phyloP scores from a whole-genome alignment of 2,329 filamentous ascomycete genomes.

The Aphanoascus verrucosus region DNA sequence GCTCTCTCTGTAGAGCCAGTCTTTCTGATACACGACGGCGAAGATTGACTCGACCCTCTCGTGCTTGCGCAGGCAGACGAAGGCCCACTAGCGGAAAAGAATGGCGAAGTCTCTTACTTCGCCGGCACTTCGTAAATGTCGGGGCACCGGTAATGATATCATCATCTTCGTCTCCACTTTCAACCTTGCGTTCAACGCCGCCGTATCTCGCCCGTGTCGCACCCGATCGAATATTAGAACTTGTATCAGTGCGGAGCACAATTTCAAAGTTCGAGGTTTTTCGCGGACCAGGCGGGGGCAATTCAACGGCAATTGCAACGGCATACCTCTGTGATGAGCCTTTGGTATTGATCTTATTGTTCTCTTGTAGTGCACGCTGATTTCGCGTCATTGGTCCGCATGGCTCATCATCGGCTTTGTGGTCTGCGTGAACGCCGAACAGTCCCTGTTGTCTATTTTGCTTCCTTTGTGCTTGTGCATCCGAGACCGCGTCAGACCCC shows the following conservation, averaged over 20 bases:
- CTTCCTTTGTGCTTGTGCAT: background rate
- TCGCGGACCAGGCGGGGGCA: background rate
- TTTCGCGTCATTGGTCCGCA: background rate
- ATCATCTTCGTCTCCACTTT: slow-evolving; percentile 12
- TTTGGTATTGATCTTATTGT: background rate
- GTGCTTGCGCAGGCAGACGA: background rate
- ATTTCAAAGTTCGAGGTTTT: slow-evolving; percentile 6
- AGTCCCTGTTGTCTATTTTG: background rate
- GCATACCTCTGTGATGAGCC: background rate
- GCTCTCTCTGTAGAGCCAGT: background rate
- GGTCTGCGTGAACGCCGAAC: background rate
- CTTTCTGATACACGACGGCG: slow-evolving; percentile 1
- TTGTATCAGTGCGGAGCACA: background rate
- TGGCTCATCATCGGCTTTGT: background rate
- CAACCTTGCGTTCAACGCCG: background rate
- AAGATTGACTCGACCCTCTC: background rate
- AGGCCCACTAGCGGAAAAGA: background rate
- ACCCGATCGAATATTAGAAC: background rate
- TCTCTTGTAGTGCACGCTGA: background rate
- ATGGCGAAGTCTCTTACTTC: slow-evolving; percentile 1
- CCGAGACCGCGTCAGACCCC: background rate
- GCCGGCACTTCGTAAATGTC: slow-evolving; percentile 1
- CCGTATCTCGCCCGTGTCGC: background rate
- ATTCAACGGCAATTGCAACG: slow-evolving; percentile 8
- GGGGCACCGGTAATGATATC: slow-evolving; percentile 9